Base-by-base conservation (phyloP, 2,329 filamentous ascomycete species). In the Leptographium procerum region DNA sequence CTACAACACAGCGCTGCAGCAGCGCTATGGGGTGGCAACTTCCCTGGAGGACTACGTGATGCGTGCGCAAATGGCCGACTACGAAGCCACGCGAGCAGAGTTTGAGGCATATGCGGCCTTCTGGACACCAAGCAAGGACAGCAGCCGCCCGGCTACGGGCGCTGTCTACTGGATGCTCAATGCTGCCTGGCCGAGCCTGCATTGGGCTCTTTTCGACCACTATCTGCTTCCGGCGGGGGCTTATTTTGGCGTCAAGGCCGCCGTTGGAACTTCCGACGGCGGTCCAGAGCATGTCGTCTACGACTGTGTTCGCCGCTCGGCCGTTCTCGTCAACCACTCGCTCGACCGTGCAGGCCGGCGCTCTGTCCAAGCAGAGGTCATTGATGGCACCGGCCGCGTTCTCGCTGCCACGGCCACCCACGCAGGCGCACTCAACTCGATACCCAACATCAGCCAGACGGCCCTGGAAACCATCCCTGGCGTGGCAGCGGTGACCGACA, bases 131-230 rank as follows among this genome's bases (percentile, higher is more conserved):
- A 29, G 2, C 24, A 24, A 28, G 14, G 4, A 4, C 13, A 28
- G 31, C 51, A 56, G 22, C 24, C 70, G 77, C 3, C 78, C 81
- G 0, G 81, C 82, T 0, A 85, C 82, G 0, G 83, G 83, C 0
- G 54, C 81, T 53, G 78, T 86, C 19, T 86, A 86, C 69, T 86
- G 83, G 83, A 86, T 86, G 83, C 67, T 86, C 57, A 85, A 84
- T 62, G 78, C 78, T 52, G 83, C 83, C 0, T 86, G 83, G 82
- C 83, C 84, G 0, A 79, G 75, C 57, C 69, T 86, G 31, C 83
- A 86, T 65, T 87, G 84, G 83, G 81, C 82, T 57, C 68, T 85
- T 7, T 84, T 85, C 65, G 83, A 86, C 63, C 82, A 82, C 66
- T 85, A 85, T 61, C 68, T 85, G 47, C 77, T 76, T 26, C 77